Conservation (phyloP, 345 rosid species). For the Aquilaria yunnanensis region DNA sequence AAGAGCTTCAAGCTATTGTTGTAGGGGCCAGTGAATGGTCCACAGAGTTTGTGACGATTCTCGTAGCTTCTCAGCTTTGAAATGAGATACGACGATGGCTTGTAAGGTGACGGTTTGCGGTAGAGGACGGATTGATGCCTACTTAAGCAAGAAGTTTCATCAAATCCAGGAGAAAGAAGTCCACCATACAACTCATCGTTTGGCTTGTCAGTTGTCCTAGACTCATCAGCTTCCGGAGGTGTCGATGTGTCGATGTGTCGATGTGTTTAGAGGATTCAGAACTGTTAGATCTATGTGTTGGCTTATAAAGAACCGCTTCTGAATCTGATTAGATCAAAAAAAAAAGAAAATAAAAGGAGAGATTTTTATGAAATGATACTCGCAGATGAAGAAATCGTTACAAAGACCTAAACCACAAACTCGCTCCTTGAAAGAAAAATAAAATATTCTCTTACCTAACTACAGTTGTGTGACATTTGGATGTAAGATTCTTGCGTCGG, state of each 20-base stretch:
- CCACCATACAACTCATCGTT: slow-evolving; percentile 37
- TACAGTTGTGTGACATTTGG: slow-evolving; percentile 18
- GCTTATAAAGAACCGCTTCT: too few species aligned
- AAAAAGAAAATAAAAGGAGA: slow-evolving; percentile 1
- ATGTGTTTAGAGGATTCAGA: too few species aligned
- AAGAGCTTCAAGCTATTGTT: slow-evolving; percentile 24
- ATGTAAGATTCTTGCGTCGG: slow-evolving; percentile 36
- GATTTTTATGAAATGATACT: too few species aligned
- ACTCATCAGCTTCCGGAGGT: slow-evolving; percentile 20
- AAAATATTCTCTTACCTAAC: background rate
- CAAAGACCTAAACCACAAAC: too few species aligned
- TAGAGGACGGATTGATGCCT: slow-evolving; percentile 41
- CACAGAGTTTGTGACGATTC: slow-evolving; percentile 52
- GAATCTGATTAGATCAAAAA: too few species aligned
- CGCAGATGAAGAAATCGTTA: too few species aligned
- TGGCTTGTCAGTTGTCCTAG: slow-evolving; percentile 11
- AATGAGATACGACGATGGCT: slow-evolving; percentile 51
- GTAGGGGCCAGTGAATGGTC: slow-evolving; percentile 42
- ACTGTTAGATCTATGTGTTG: too few species aligned
- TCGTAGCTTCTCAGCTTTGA: slow-evolving; percentile 59
- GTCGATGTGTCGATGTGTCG: too few species aligned
- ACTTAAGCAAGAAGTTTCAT: slow-evolving; percentile 46
- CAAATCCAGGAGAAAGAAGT: slow-evolving; percentile 48
- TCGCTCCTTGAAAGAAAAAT: background rate
- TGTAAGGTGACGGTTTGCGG: slow-evolving; percentile 39